phyloP scores from a whole-genome alignment of 2,329 filamentous ascomycete genomes.

The Acarospora socialis region DNA sequence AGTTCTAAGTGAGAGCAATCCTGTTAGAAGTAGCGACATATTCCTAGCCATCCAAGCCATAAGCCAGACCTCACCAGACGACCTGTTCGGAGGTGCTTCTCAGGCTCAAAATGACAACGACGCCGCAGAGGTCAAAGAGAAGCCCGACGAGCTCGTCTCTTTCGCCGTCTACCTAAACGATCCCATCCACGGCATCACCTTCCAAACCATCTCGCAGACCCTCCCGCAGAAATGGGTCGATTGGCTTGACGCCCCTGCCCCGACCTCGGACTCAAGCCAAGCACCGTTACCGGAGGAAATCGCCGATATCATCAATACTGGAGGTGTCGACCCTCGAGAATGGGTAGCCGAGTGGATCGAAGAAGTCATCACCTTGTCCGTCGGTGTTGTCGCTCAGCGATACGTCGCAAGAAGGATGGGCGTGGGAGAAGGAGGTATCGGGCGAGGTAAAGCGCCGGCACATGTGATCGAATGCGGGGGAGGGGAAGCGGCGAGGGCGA shows the following conservation, averaged over 20 bases:
- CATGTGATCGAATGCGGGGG: slow-evolving; percentile 42
- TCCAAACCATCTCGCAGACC: slow-evolving; percentile 66
- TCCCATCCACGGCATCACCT: slow-evolving; percentile 81
- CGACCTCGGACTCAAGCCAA: slow-evolving; percentile 33
- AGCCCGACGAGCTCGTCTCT: slow-evolving; percentile 48
- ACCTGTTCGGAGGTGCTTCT: slow-evolving; percentile 49
- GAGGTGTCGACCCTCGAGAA: slow-evolving; percentile 78
- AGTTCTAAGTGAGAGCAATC: slow-evolving; percentile 68
- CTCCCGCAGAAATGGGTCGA: slow-evolving; percentile 75
- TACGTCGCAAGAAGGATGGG: slow-evolving; percentile 95
- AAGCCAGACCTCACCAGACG: slow-evolving; percentile 45
- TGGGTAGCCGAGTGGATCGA: slow-evolving; percentile 98
- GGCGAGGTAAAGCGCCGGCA: slow-evolving; percentile 42
- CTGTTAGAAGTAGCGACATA: slow-evolving; percentile 82
- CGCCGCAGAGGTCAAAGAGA: slow-evolving; percentile 22
- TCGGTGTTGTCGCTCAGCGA: slow-evolving; percentile 80
- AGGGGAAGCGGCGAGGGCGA: slow-evolving; percentile 46
- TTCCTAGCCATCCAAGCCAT: slow-evolving; percentile 93
- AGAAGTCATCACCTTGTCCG: slow-evolving; percentile 61
- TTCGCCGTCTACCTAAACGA: slow-evolving; percentile 72
- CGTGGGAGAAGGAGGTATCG: slow-evolving; percentile 65
- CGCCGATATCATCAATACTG: slow-evolving; percentile 59
- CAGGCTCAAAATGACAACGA: slow-evolving; percentile 19
- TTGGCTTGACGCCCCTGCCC: slow-evolving; percentile 68
- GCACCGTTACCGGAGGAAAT: slow-evolving; percentile 63